Percentiles rank a stretch among this genome's conserved stretches.
Evolutionary conservation across 2,329 filamentous ascomycete species (phyloP).

Genomic region (Monilinia fructigena): DNA sequence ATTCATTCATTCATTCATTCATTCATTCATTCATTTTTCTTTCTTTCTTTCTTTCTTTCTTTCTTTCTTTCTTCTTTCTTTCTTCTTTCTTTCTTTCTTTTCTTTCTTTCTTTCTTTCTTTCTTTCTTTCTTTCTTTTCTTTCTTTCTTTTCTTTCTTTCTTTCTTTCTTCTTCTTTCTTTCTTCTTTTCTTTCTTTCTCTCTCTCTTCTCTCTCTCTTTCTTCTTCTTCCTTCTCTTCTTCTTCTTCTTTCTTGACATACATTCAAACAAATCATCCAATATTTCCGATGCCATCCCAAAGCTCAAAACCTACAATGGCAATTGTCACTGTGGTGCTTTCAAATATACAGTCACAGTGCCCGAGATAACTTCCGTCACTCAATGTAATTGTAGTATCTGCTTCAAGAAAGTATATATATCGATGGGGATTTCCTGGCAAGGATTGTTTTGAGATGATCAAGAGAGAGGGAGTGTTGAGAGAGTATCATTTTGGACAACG

Average conservation of each 20-base stretch:
- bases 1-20: too few relatives aligned
- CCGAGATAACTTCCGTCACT: conserved; percentile 55
- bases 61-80: too few relatives aligned
- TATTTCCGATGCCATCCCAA: conserved; percentile 5
- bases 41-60: too few relatives aligned
- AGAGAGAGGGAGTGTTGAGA: conserved; percentile 46
- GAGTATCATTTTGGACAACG: conserved; percentile 47
- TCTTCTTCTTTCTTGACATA: not conserved
- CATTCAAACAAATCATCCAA: not conserved
- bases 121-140: too few relatives aligned
- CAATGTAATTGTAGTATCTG: conserved; percentile 71
- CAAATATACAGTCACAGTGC: conserved; percentile 51
- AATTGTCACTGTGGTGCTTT: conserved; percentile 59
- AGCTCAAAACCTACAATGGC: conserved; percentile 46
- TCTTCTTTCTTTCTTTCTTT: too few relatives aligned
- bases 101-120: too few relatives aligned
- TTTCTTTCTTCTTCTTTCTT: too few relatives aligned
- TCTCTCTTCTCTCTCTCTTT: too few relatives aligned
- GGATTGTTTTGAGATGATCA: conserved; percentile 46
- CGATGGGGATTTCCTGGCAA: conserved; percentile 42
- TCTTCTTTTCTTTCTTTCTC: too few relatives aligned
- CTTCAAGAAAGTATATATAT: conserved; percentile 48
- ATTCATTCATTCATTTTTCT: too few relatives aligned
- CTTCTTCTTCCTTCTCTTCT: not conserved
- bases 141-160: not conserved